These are phyloP conservation scores for Ceratocystis variospora DNA, from an alignment of 2,329 filamentous ascomycete species.

Conservation along the genomic window DNA sequence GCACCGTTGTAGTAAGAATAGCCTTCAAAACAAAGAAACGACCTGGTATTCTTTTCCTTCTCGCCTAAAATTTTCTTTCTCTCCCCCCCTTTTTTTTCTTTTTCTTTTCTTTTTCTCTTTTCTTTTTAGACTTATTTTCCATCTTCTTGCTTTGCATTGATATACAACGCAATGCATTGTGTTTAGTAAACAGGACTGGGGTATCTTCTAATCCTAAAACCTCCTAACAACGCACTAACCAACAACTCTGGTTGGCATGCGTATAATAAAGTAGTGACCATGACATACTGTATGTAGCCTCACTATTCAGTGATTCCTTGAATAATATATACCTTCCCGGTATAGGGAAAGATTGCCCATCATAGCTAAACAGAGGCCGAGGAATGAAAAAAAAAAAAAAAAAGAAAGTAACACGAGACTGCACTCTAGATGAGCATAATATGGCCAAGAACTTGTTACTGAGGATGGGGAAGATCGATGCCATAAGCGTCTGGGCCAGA, in stretches of 20 bases:
- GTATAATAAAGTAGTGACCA: neutral
- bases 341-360: neutral
- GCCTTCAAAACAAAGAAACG: neutral
- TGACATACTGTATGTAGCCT: neutral
- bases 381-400: neutral
- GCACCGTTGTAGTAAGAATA: neutral
- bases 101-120: neutral
- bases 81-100: neutral
- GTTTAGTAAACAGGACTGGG: neutral
- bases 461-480: neutral
- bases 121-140: slow-evolving; percentile 1
- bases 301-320: neutral
- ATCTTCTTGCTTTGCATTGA: neutral
- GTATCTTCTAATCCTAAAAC: neutral
- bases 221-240: neutral
- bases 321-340: neutral
- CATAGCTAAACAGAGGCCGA: neutral
- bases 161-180: neutral
- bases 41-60: slow-evolving; percentile 1
- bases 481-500: neutral
- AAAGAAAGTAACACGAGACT: neutral
- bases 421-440: neutral
- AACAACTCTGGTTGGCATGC: neutral
- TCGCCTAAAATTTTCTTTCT: neutral
- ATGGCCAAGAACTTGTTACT: neutral